Percentiles rank a stretch among this genome's conserved stretches.
Evolutionary conservation across 306 rosid genomes (phyloP).

Genomic region (Fagus crenata): DNA sequence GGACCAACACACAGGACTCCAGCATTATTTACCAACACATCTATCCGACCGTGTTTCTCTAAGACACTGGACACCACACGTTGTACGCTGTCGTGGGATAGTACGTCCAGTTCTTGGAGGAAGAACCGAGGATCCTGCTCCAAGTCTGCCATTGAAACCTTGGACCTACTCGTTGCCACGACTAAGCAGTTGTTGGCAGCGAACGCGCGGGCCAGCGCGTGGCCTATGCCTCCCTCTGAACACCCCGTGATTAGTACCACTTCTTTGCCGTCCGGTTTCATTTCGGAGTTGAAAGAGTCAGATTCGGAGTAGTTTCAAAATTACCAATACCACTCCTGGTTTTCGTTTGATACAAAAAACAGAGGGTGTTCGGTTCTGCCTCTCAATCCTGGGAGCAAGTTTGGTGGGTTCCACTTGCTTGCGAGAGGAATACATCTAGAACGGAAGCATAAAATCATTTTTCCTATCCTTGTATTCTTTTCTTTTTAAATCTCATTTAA

Average conservation of each 20-base stretch:
- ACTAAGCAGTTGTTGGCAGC: constrained; percentile 61
- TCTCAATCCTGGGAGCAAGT: too few species aligned
- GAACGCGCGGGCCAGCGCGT: constrained; percentile 74
- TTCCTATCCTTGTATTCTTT: too few species aligned
- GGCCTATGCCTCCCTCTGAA: constrained; percentile 67
- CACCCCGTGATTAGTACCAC: constrained; percentile 85
- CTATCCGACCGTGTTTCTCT: constrained; percentile 57
- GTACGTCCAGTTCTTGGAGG: constrained; percentile 69
- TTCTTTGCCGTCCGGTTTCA: not conserved
- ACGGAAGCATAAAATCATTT: too few species aligned
- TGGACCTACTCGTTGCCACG: constrained; percentile 72
- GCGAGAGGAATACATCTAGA: too few species aligned
- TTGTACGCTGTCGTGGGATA: constrained; percentile 65
- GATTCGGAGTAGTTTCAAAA: too few species aligned
- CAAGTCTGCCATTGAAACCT: constrained; percentile 56
- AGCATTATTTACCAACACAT: constrained; percentile 80
- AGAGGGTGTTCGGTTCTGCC: too few species aligned
- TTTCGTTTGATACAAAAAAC: too few species aligned
- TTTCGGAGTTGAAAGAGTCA: not conserved
- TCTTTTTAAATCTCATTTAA: too few species aligned
- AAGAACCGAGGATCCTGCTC: constrained; percentile 49
- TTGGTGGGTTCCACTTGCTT: too few species aligned
- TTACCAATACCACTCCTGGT: too few species aligned
- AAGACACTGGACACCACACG: constrained; percentile 42
- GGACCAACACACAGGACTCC: constrained; percentile 83